These are phyloP conservation scores for Fusarium veterinarium DNA, from an alignment of 2,329 filamentous ascomycete species.

Conservation along the genomic window DNA sequence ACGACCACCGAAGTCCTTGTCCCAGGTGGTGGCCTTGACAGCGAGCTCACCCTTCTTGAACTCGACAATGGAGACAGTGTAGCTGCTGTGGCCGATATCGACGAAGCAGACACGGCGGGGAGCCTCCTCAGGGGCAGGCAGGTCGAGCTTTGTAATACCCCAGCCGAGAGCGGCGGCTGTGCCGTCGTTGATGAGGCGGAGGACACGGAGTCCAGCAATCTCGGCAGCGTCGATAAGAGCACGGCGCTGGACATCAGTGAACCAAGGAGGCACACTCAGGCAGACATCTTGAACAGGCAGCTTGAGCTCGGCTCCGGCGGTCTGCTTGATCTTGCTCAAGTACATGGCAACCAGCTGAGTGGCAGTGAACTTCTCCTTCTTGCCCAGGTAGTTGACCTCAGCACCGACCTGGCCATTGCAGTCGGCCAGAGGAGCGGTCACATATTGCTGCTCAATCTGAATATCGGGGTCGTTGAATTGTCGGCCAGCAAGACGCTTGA, in stretches of 20 bases:
- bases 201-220: conserved; percentile 90
- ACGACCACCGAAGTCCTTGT: conserved; percentile 96
- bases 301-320: conserved; percentile 86
- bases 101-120: conserved; percentile 90
- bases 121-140: conserved; percentile 89
- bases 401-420: conserved; percentile 94
- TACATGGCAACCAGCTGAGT: conserved; percentile 96
- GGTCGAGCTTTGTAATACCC: conserved; percentile 97
- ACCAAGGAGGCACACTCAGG: conserved; percentile 95
- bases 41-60: conserved; percentile 97
- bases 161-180: conserved; percentile 96
- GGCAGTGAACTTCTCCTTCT: conserved; percentile 95
- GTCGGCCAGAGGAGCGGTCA: conserved; percentile 87
- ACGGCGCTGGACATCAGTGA: conserved; percentile 93
- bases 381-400: conserved; percentile 91
- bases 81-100: conserved; percentile 97
- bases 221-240: conserved; percentile 91
- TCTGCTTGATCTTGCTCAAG: conserved; percentile 92
- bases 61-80: conserved; percentile 93
- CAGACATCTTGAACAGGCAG: conserved; percentile 93
- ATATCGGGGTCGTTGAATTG: conserved; percentile 90
- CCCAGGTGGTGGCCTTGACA: conserved; percentile 91
- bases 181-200: conserved; percentile 97
- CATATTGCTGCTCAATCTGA: conserved; percentile 90
- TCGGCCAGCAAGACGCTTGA: conserved; percentile 94